Evolutionary conservation across 2,329 filamentous ascomycete species (phyloP).

Genomic region (Phyllosticta citriasiana): DNA sequence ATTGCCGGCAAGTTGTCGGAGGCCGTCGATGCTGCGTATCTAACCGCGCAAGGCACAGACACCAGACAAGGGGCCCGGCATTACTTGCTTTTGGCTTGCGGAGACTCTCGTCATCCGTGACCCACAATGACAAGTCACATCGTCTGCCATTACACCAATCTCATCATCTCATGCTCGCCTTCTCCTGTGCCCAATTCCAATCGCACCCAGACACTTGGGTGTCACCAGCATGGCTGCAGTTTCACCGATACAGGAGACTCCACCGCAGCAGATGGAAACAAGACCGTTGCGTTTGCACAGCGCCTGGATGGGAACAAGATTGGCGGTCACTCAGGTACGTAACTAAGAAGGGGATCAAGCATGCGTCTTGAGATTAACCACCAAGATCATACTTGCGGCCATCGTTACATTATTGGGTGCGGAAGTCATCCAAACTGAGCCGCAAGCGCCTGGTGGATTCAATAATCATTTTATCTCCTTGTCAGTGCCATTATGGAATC

Average conservation of each 20-base stretch:
- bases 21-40: neutral
- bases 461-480: neutral
- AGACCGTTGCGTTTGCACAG: neutral
- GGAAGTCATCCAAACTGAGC: neutral
- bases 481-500: neutral
- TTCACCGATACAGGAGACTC: constrained; percentile 23
- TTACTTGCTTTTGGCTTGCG: constrained; percentile 10
- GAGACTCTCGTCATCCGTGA: neutral
- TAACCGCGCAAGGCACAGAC: neutral
- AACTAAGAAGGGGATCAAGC: neutral
- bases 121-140: constrained; percentile 1
- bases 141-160: neutral
- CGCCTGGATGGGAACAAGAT: neutral
- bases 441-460: neutral
- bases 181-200: neutral
- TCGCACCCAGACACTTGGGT: constrained; percentile 11
- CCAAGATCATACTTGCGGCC: neutral
- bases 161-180: neutral
- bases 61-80: neutral
- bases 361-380: neutral
- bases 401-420: neutral
- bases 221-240: constrained; percentile 19
- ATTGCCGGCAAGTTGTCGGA: neutral
- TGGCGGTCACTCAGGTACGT: neutral
- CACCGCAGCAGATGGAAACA: constrained; percentile 14